phyloP scores from a whole-genome alignment of 2,329 filamentous ascomycete species.

The Alternaria burnsii region DNA sequence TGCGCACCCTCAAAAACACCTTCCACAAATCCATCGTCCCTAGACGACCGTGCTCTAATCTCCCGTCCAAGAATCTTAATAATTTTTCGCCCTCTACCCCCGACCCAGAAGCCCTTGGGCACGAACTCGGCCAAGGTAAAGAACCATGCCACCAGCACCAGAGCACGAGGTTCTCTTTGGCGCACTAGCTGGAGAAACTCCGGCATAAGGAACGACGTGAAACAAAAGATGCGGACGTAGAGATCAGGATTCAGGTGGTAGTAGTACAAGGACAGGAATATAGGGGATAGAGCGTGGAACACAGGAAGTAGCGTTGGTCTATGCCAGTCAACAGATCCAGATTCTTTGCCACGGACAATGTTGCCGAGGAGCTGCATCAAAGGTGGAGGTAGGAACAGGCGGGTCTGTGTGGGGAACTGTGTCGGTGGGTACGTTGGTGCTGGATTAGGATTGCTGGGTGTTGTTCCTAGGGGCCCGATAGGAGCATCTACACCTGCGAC shows the following conservation, averaged over 20 bases:
- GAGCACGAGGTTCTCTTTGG: conserved; percentile 33
- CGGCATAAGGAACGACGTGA: conserved; percentile 42
- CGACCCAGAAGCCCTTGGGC: conserved; percentile 40
- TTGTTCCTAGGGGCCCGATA: conserved; percentile 23
- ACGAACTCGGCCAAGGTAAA: conserved; percentile 35
- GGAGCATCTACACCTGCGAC: conserved; percentile 12
- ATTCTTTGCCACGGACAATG: conserved; percentile 20
- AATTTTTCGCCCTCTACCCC: conserved; percentile 20
- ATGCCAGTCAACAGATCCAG: conserved; percentile 31
- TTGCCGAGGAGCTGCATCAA: conserved; percentile 34
- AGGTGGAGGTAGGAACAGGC: conserved; percentile 41
- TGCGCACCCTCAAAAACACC: conserved; percentile 32
- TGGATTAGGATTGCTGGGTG: conserved; percentile 38
- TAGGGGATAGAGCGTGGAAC: conserved; percentile 42
- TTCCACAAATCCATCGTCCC: conserved; percentile 20
- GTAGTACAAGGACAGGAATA: conserved; percentile 46
- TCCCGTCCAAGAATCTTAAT: conserved; percentile 33
- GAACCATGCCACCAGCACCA: conserved; percentile 43
- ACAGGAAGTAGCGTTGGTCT: conserved; percentile 32
- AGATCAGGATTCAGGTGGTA: conserved; percentile 41
- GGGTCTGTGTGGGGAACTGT: conserved; percentile 11
- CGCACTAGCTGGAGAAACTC: conserved; percentile 39
- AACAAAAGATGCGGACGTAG: conserved; percentile 39
- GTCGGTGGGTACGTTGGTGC: conserved; percentile 30
- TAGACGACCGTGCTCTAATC: conserved; percentile 17